These are phyloP conservation scores for Andrographis paniculata DNA, from an alignment of 305 asterid genomes.

Conservation along the genomic window DNA sequence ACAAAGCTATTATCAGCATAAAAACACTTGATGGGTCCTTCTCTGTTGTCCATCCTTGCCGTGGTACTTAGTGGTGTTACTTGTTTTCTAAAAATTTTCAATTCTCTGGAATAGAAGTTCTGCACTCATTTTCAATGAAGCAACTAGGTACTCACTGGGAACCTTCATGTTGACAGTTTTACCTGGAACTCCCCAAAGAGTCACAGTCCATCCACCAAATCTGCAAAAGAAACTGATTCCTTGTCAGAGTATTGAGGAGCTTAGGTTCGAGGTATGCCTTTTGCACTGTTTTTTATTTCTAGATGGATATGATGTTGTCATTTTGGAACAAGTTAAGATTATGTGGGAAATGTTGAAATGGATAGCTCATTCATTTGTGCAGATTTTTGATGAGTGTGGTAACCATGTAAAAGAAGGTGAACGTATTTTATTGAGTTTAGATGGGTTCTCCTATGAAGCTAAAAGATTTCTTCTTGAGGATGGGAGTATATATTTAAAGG, in stretches of 20 bases:
- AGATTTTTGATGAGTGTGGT: conserved; percentile 48
- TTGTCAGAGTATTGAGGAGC: conserved; percentile 40
- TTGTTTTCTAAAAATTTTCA: background rate
- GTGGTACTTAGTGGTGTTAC: conserved; percentile 28
- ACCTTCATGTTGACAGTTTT: conserved; percentile 31
- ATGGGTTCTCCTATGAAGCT: conserved; percentile 46
- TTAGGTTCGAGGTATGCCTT: conserved; percentile 36
- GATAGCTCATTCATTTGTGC: conserved; percentile 11
- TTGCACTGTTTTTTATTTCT: conserved; percentile 2
- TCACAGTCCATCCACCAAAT: conserved; percentile 19
- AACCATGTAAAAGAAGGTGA: conserved; percentile 52
- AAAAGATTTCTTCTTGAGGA: conserved; percentile 18
- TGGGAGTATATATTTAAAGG: conserved; percentile 20
- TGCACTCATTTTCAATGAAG: too few species aligned
- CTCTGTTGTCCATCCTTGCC: conserved; percentile 33
- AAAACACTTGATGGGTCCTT: conserved; percentile 30
- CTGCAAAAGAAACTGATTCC: conserved; percentile 33
- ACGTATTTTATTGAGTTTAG: conserved; percentile 26
- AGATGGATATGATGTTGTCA: background rate
- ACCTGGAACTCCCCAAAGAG: conserved; percentile 37
- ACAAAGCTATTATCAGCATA: conserved; percentile 35
- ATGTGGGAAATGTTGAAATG: background rate
- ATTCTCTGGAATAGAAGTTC: background rate
- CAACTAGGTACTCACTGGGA: conserved; percentile 9
- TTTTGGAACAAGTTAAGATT: conserved; percentile 7